A percentile compares a stretch with the other conserved stretches of the same genome.
phyloP scores from a whole-genome alignment of 129 eudicot genomes.

The Cynara cardunculus region DNA sequence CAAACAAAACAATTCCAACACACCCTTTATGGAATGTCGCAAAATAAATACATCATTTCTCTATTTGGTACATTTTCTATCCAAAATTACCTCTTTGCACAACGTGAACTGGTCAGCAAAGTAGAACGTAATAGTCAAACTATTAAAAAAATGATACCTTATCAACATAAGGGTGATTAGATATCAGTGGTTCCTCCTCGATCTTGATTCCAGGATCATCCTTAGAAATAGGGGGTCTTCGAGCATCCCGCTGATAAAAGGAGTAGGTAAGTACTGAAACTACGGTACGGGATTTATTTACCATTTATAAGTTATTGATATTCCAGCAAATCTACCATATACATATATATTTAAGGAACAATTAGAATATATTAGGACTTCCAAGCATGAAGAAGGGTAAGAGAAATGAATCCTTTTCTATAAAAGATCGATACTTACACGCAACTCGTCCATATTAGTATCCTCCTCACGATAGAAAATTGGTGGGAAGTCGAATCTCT shows the following conservation, averaged over 20 bases:
- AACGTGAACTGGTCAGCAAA: not conserved
- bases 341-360: not conserved
- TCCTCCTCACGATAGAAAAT: slow-evolving; percentile 90
- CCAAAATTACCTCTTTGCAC: not conserved
- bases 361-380: not conserved
- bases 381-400: not conserved
- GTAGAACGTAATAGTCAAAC: not conserved
- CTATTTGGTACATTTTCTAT: not conserved
- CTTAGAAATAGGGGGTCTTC: slow-evolving; percentile 88
- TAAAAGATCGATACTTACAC: slow-evolving; percentile 51
- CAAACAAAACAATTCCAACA: not conserved
- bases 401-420: not conserved
- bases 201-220: slow-evolving; percentile 77
- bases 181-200: slow-evolving; percentile 81
- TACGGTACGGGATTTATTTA: not conserved
- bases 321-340: not conserved
- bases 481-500: slow-evolving; percentile 86
- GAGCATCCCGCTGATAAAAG: slow-evolving; percentile 72
- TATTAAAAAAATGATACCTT: slow-evolving; percentile 48
- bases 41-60: not conserved
- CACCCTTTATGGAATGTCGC: not conserved
- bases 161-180: slow-evolving; percentile 92
- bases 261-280: not conserved
- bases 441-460: slow-evolving; percentile 76
- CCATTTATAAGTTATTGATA: not conserved